These are phyloP conservation scores for Verbascum thapsus DNA, from an alignment of 257 asterid genomes.

Conservation along the genomic window DNA sequence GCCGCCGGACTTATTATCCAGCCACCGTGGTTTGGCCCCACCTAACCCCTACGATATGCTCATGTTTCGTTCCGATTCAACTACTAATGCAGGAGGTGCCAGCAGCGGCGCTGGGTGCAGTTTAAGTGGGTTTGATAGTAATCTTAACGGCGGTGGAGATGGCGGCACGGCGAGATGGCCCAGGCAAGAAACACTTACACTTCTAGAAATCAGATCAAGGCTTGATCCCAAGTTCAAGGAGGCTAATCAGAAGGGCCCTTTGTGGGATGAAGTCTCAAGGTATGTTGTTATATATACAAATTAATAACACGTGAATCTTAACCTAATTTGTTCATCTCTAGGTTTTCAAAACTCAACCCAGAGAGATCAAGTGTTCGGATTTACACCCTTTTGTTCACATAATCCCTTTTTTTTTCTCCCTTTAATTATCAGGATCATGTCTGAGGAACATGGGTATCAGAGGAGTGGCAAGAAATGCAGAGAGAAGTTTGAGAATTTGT, in stretches of 20 bases:
- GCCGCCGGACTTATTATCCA: conserved; percentile 53
- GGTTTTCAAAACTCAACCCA: too few relatives aligned
- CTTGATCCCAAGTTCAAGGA: conserved; percentile 91
- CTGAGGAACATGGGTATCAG: conserved; percentile 84
- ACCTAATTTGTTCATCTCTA: too few relatives aligned
- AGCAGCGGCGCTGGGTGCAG: conserved; percentile 30
- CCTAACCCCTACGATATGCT: conserved; percentile 60
- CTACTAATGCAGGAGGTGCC: conserved; percentile 23
- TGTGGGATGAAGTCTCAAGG: conserved; percentile 99
- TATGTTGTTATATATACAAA: conserved; percentile 26
- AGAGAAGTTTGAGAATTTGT: conserved; percentile 91
- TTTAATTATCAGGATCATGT: conserved; percentile 68
- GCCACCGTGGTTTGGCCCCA: conserved; percentile 42
- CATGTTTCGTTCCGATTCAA: conserved; percentile 53
- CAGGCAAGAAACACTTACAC: conserved; percentile 92
- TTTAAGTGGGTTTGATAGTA: conserved; percentile 46
- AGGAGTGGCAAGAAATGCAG: conserved; percentile 97
- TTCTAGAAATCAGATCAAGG: conserved; percentile 95
- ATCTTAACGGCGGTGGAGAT: conserved; percentile 37
- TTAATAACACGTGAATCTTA: too few relatives aligned
- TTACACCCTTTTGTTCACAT: too few relatives aligned
- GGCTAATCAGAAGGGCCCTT: conserved; percentile 91
- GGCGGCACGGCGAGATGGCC: conserved; percentile 94
- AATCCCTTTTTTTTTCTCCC: not conserved
- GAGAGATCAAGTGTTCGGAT: too few relatives aligned